Base-by-base conservation (phyloP, 768 basidiomycete species). In the Termitomyces sp. region DNA sequence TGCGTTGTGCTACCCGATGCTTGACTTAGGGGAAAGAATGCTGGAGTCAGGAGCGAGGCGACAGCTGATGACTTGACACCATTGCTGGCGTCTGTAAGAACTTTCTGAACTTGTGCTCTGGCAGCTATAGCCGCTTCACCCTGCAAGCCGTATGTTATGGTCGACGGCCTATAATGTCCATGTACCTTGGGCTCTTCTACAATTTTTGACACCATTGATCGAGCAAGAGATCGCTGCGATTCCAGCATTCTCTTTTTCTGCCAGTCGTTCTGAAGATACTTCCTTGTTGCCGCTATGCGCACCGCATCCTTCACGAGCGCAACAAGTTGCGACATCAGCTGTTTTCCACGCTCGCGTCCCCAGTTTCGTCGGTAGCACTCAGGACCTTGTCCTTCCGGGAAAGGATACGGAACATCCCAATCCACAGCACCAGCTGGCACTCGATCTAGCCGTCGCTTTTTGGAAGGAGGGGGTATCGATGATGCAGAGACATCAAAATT, bases 341-440 rank as follows among this genome's bases (percentile, higher is more conserved):
- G 81, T 57, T 80, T 82, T 5, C 80, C 78, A 28, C 88, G 79
- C 35, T 85, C 78, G 45, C 70, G 76, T 58, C 83, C 79, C 90
- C 89, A 90, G 26, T 72, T 83, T 50, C 73, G 66, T 9, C 69
- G 74, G 66, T 91, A 91, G n/a, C 75, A 72, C 17, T 77, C 65
- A 2, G 90, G 87, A 2, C 86, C 90, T 60, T 92, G 85, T 28
- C 87, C 90, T 46, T 76, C 71, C 40, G 67, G 69, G 59, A 91
- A 91, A 6, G 90, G 90, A 66, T 84, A 91, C 0, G 90, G 90
- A 0, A 91, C 80, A 60, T 90, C 88, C 90, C 90, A 92, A 63
- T 90, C 88, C 1, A 68, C 76, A 1, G 90, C 90, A 11, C 90
- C 90, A 21, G 90, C 90, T 34, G 90, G 90, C 14, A 92, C 88